Evolutionary conservation across 2,329 filamentous ascomycete genomes (phyloP), one percentile per base, ranked within the genome.

Genomic region (Zymoseptoria crescenta): DNA sequence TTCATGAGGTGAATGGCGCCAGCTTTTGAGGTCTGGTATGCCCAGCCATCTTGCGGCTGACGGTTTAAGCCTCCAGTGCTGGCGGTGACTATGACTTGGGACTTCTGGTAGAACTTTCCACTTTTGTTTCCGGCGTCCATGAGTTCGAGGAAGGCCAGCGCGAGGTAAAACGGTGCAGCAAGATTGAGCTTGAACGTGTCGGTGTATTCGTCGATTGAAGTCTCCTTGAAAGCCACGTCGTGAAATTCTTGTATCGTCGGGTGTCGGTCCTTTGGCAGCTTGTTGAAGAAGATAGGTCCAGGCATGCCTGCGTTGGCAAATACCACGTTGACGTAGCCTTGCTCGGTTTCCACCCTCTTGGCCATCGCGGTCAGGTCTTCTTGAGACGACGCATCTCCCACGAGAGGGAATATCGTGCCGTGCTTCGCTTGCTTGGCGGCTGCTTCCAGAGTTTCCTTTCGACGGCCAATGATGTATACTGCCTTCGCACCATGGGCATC

Each of bases 381-480:
- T 67, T 77, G 75, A 61, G 73, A 75, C 51, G 76, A 74, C 16
- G 80, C 75, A 62, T 81, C 78, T 50, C 74, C 77, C 1, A 70
- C 68, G 54, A 81, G 62, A 1, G 77, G 75, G 35, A 76, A 73
- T 63, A 81, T 79, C 52, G 65, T 74, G 55, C 65, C 71, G 52
- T 75, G 72, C 7, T 67, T 61, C 21, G 64, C 70, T 9, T 69
- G 67, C 27, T 72, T 64, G 3, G 78, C 76, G 8, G 79, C 79
- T n/a, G 71, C 70, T 50, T 78, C 70, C 29, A 82, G 74, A 1
- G 70, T 67, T 13, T 79, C 73, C 61, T 73, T 68, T 1, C 80
- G 77, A 1, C 80, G 76, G n/a, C 79, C 79, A 9, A 82, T 69
- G 57, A 83, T 79, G 68, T 81, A 82, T 52, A 83, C 77, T 59